Conservation (phyloP, 2,329 filamentous ascomycete species). For the Penicillium glabrum region DNA sequence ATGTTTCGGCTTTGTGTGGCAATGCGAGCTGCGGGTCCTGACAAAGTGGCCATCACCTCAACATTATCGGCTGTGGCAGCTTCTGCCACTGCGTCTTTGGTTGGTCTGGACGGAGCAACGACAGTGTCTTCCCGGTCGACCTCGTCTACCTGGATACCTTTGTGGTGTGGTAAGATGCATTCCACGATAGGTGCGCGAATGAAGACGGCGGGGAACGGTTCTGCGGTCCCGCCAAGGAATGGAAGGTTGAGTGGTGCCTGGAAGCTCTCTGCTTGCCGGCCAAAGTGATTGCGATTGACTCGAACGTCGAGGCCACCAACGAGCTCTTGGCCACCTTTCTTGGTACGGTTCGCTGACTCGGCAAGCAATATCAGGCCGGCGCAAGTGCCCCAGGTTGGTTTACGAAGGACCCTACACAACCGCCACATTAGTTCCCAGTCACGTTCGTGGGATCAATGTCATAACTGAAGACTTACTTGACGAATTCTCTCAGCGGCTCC, state of each 20-base stretch:
- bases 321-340: constrained; percentile 87
- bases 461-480: constrained; percentile 64
- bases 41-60: constrained; percentile 59
- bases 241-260: constrained; percentile 71
- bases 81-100: constrained; percentile 46
- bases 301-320: constrained; percentile 89
- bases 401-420: constrained; percentile 63
- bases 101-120: constrained; percentile 56
- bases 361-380: constrained; percentile 90
- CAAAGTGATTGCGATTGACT: constrained; percentile 93
- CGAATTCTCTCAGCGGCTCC: constrained; percentile 82
- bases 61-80: constrained; percentile 51
- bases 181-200: constrained; percentile 94
- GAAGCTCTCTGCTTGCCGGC: constrained; percentile 89
- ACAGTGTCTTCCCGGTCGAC: constrained; percentile 51
- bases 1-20: constrained; percentile 45
- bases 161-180: constrained; percentile 61
- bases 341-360: constrained; percentile 82
- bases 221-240: constrained; percentile 56
- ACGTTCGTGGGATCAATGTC: background rate
- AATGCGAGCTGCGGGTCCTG: constrained; percentile 52
- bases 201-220: constrained; percentile 78
- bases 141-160: constrained; percentile 54
- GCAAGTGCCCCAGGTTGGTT: constrained; percentile 93
- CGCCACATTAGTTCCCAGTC: constrained; percentile 14